phyloP scores from a whole-genome alignment of 306 rosid species.

The Sechiopsis laciniata region DNA sequence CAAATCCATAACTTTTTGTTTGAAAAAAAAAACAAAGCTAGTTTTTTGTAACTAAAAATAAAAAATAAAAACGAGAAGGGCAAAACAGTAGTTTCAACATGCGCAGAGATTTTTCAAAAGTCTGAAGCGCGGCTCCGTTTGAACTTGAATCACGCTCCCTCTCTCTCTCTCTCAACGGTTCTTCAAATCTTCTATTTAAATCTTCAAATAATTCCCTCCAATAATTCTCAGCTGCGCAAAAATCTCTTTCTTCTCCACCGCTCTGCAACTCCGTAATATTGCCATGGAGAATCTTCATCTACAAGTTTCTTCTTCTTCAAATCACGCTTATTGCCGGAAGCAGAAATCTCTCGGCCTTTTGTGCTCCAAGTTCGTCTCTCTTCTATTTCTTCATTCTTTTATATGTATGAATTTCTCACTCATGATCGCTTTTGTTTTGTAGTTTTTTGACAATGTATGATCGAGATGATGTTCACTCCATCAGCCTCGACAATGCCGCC shows the following conservation, averaged over 20 bases:
- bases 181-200: constrained; percentile 12
- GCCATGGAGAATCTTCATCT: constrained; percentile 11
- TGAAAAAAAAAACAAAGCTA: too few species aligned
- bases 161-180: constrained; percentile 12
- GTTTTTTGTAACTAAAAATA: too few species aligned
- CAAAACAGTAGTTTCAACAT: background rate
- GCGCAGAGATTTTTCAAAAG: background rate
- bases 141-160: constrained; percentile 12
- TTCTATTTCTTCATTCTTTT: background rate
- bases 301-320: background rate
- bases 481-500: constrained; percentile 91
- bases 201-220: constrained; percentile 14
- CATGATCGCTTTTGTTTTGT: background rate
- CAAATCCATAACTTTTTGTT: too few species aligned
- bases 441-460: constrained; percentile 73
- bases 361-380: constrained; percentile 63
- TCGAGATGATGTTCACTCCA: constrained; percentile 44
- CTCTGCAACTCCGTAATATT: background rate
- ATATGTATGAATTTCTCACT: background rate
- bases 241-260: background rate
- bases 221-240: constrained; percentile 8
- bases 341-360: constrained; percentile 65
- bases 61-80: too few species aligned
- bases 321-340: constrained; percentile 35
- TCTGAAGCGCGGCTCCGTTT: background rate